Percentiles rank a stretch among this genome's conserved stretches.
Evolutionary conservation across 1,284 basidiomycete species (phyloP).

Genomic region (Sphaerobolus stellatus): DNA sequence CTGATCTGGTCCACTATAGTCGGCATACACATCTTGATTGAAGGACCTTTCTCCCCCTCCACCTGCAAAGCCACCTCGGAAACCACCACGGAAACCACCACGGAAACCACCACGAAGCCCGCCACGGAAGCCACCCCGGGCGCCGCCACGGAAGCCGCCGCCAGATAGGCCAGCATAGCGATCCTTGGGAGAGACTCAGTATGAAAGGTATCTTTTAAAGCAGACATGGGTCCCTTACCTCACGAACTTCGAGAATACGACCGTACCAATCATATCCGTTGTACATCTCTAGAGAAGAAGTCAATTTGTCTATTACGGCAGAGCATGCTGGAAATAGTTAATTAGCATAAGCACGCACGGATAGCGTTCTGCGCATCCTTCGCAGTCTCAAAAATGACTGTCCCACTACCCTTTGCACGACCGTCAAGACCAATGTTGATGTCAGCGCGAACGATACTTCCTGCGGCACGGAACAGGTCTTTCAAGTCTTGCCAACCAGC

Average conservation of each 20-base stretch:
- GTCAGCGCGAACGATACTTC: constrained; percentile 92
- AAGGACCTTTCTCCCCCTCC: constrained; percentile 66
- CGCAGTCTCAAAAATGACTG: constrained; percentile 89
- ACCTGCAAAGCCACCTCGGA: constrained; percentile 54
- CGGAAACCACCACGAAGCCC: constrained; percentile 56
- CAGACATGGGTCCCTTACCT: constrained; percentile 50
- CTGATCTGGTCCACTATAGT: constrained; percentile 78
- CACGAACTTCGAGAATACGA: constrained; percentile 87
- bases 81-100: constrained; percentile 54
- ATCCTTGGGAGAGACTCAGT: constrained; percentile 52
- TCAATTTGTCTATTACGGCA: not conserved
- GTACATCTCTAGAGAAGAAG: constrained; percentile 76
- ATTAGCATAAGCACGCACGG: constrained; percentile 50
- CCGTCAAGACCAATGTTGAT: constrained; percentile 92
- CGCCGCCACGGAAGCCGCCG: constrained; percentile 42
- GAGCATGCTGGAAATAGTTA: no score
- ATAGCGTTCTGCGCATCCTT: constrained; percentile 92
- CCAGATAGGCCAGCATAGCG: constrained; percentile 80
- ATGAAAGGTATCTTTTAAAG: constrained; percentile 10
- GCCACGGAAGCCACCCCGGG: constrained; percentile 58
- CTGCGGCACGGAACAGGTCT: constrained; percentile 92
- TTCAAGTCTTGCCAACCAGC: constrained; percentile 99
- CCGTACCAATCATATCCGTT: constrained; percentile 95
- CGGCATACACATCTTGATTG: constrained; percentile 76
- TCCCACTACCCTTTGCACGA: constrained; percentile 90